Evolutionary conservation across 495 filamentous ascomycete genomes (phyloP), one percentile per base, ranked within the genome.

Genomic region (Aspergillus homomorphus): DNA sequence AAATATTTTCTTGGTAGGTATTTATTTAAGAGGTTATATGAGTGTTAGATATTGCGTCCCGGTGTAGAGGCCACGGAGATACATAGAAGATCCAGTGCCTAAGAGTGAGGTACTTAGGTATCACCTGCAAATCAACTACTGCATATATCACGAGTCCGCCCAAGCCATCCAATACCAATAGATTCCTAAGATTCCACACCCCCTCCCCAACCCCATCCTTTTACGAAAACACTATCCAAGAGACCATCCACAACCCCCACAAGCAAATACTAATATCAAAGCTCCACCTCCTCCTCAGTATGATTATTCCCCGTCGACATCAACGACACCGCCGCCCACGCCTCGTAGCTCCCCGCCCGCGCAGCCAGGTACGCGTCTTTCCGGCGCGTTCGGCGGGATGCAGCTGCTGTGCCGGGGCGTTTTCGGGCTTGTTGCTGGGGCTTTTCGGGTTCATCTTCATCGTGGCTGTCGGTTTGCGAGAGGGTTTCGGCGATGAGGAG

Each of bases 281-380:
- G 60, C 57, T 84, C 81, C 50, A 73, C 57, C 64, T 82, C 81
- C 53, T 73, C 71, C 51, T 79, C 73, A 0, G 71, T 65, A 61
- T 82, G 80, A 57, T 78, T 76, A 59, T 73, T 65, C 15, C 71
- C 71, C 14, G 77, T 73, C 24, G 81, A 83, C 48, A 80, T 62
- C 26, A 82, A 65, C 16, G 76, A 68, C 19, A 78, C 58, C 21
- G 73, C 68, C 41, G 66, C 67, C 80, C 81, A 84, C 1, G 66
- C 72, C 26, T 71, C 67, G 54, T 64, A 75, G 10, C 58, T 76
- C 49, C 67, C 71, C 46, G 67, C 67, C 14, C 56, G 53, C 7
- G 75, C 76, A 41, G 76, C 77, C 6, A 72, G 53, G 42, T 77
- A 80, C 5, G 78, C 75, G 51, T 61, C 66, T 20, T 30, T 4